Evolutionary conservation across 208 protist genomes (phyloP), one percentile per base, ranked within the genome.

Genomic region (Wallacemonas sp.): DNA sequence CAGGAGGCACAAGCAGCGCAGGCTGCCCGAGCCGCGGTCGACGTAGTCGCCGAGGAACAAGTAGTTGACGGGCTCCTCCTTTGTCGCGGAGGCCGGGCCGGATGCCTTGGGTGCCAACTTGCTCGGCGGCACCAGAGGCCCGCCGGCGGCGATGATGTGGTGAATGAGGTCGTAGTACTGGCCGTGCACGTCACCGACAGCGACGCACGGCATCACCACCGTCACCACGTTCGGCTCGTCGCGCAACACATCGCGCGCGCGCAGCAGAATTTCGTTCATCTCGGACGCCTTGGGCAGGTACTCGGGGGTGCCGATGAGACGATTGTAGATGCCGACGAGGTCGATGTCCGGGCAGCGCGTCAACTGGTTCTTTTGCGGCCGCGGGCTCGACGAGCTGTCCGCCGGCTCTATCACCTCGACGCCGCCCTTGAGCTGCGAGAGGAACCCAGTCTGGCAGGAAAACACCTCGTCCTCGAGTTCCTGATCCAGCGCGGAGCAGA

Each of bases 11-110:
- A 97, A 61, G 23, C 97, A 98, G 71, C 99, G 97, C 18, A 99
- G 79, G 36, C 85, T 97, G 50, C 98, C 89, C 44, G 97, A 89
- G 11, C 99, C 99, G 74, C 98, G 94, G 72, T 99, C 99, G 4
- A 99, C 98, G 76, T 99, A 99, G 73, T 99, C 98, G 12, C 98
- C 99, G 0, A 99, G 85, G 80, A 99, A 99, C 1, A 99, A 79
- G 68, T 99, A 99, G 87, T 94, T 59, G 82, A 81, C 52, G 20
- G 61, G 61, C 25, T 26, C 44, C 18, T 50, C 54, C 66, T 22
- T 65, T 16, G 23, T 10, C 8, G 32, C 44, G 10, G 57, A 18
- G 4, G 54, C 45, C 1, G 44, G 25, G 7, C 65, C 33, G 7
- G 52, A 23, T 20, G 12, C n/a, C 18, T 55, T 5, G 5, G 8